These are phyloP conservation scores for Graphiopsis chlorocephala DNA, from an alignment of 2,329 filamentous ascomycete genomes.

Conservation along the genomic window DNA sequence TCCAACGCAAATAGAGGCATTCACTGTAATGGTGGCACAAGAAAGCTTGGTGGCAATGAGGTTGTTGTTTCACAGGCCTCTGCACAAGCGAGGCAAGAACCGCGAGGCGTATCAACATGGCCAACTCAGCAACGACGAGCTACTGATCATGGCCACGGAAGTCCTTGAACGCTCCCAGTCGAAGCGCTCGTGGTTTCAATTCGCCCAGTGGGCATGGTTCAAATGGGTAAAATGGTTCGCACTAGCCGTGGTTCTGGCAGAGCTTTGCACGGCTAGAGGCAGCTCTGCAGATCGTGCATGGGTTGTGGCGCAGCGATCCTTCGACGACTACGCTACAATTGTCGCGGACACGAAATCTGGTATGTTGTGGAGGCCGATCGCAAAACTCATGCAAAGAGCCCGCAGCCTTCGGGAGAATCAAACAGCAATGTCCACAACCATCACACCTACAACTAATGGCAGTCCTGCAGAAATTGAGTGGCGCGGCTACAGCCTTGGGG, in stretches of 20 bases:
- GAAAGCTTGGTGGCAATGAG: background rate
- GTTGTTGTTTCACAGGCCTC: background rate
- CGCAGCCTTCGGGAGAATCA: background rate
- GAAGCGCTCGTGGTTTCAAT: background rate
- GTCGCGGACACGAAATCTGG: background rate
- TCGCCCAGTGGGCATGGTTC: background rate
- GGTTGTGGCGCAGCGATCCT: background rate
- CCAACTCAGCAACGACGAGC: too few species aligned
- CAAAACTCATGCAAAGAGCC: background rate
- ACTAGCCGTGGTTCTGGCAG: background rate
- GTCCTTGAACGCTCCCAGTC: background rate
- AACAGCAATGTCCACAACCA: background rate
- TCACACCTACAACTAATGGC: background rate
- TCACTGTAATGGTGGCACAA: background rate
- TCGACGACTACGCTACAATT: background rate
- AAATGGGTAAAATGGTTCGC: conserved; percentile 4
- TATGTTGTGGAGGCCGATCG: background rate
- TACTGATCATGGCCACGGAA: background rate
- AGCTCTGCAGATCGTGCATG: background rate
- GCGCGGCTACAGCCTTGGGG: background rate
- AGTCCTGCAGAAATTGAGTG: background rate
- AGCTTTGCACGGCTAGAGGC: background rate
- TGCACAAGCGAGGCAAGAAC: background rate
- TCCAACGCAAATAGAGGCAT: background rate
- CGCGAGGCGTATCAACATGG: background rate